These are phyloP conservation scores for Ilyonectria sp. DNA, from an alignment of 2,329 filamentous ascomycete species.

Conservation along the genomic window DNA sequence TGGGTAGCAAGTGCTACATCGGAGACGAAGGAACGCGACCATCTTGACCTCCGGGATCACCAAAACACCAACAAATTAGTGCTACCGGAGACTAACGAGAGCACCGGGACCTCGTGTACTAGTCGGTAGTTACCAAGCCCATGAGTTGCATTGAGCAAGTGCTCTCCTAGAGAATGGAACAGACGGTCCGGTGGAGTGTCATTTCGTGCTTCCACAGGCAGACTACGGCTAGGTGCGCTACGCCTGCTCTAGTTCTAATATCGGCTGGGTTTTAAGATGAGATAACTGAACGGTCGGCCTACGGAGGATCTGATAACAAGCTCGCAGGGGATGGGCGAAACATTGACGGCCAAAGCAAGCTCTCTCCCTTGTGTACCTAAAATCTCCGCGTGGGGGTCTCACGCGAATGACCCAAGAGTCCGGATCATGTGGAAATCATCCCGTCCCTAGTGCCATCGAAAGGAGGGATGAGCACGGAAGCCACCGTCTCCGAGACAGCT, in stretches of 20 bases:
- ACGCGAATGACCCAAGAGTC: not conserved
- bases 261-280: not conserved
- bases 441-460: not conserved
- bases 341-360: not conserved
- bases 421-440: conserved; percentile 4
- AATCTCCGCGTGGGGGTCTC: not conserved
- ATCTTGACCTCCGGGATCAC: no score
- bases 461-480: not conserved
- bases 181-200: not conserved
- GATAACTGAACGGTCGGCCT: not conserved
- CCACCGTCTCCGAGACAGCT: conserved; percentile 4
- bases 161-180: not conserved
- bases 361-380: not conserved
- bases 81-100: not conserved
- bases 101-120: no score
- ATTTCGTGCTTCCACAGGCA: not conserved
- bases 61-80: not conserved
- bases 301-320: not conserved
- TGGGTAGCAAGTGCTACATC: not conserved
- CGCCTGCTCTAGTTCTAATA: not conserved
- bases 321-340: not conserved
- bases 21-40: no score
- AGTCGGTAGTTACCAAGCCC: no score
- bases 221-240: not conserved
- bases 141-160: not conserved